Conservation (phyloP, 176 grass and related monocot genomes). For the Bothriochloa decipiens region DNA sequence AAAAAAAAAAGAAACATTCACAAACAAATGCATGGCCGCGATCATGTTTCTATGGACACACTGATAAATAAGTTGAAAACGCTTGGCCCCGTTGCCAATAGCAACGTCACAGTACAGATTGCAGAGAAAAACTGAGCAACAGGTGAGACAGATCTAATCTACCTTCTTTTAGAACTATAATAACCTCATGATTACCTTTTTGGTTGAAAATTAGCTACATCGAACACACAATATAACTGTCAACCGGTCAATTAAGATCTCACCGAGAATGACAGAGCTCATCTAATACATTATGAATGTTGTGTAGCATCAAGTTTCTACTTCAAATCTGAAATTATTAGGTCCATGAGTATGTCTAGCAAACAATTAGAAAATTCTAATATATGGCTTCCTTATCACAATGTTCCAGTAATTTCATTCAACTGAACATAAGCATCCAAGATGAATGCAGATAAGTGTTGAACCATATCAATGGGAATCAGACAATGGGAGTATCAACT, state of each 20-base stretch:
- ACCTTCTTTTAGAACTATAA: neutral
- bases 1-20: neutral
- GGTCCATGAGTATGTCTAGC: neutral
- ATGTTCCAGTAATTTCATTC: neutral
- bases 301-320: neutral
- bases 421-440: neutral
- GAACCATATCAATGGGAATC: neutral
- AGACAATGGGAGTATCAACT: neutral
- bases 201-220: neutral
- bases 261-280: neutral
- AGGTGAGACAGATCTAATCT: conserved; percentile 11
- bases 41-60: neutral
- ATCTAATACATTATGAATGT: neutral
- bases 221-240: neutral
- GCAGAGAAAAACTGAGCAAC: neutral
- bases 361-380: neutral
- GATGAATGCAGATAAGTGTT: neutral
- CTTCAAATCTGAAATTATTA: neutral
- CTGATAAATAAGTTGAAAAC: neutral
- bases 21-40: neutral
- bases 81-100: neutral
- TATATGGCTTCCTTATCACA: neutral
- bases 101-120: neutral
- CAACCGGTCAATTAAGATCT: neutral
- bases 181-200: neutral